Conservation (phyloP, 1,284 basidiomycete species). For the Malassezia restricta region DNA sequence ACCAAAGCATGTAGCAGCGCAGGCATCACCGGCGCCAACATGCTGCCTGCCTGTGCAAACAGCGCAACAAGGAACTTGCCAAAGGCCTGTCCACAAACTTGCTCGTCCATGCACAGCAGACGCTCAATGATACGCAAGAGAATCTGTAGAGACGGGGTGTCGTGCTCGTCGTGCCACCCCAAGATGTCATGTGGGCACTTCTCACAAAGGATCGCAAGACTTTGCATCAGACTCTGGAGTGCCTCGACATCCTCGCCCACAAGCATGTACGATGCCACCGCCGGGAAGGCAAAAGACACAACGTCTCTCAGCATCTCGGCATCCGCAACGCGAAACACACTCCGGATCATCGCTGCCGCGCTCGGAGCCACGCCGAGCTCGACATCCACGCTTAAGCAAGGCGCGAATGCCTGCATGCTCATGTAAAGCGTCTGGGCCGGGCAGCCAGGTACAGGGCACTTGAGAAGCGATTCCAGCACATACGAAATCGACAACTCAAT, state of each 20-base stretch:
- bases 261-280: constrained; percentile 19
- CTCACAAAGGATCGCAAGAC: constrained; percentile 69
- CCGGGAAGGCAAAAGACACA: constrained; percentile 25
- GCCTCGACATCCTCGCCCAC: constrained; percentile 27
- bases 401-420: constrained; percentile 49
- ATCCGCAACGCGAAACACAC: constrained; percentile 57
- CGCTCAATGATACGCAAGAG: constrained; percentile 30
- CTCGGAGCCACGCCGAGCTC: background rate
- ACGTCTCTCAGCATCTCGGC: constrained; percentile 62
- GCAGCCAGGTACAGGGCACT: constrained; percentile 54
- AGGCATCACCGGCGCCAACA: constrained; percentile 60
- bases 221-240: constrained; percentile 63
- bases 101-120: constrained; percentile 25
- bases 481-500: constrained; percentile 70
- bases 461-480: constrained; percentile 57
- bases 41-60: constrained; percentile 59
- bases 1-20: constrained; percentile 74
- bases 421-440: constrained; percentile 61
- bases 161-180: constrained; percentile 47
- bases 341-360: constrained; percentile 58
- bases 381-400: background rate
- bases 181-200: constrained; percentile 73
- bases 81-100: constrained; percentile 72
- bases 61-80: constrained; percentile 90
- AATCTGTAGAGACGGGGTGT: constrained; percentile 18